Base-by-base conservation (phyloP, 345 rosid genomes). In the Schrenkiella parvula region DNA sequence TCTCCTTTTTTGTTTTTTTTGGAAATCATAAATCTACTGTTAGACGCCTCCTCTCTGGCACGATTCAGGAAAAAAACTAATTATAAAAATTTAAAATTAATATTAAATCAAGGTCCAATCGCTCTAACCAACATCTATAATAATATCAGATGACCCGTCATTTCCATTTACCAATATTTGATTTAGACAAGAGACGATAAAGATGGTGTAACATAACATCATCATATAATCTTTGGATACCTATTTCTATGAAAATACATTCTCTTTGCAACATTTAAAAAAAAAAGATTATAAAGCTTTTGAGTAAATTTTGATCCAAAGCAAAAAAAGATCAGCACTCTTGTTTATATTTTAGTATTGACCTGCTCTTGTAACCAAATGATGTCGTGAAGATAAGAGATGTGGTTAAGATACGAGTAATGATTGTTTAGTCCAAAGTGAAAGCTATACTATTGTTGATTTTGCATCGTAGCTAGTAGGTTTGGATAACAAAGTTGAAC, bases 91-190 rank as follows among this genome's bases (percentile, higher is more conserved):
- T 21, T 28, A 32, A 72, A 52, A 48, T 46, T 25, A 48, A 51
- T 38, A 21, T 0, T 6, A 61, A 54, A 55, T n/a, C 22, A 74
- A 67, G 56, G 68, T 75, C 74, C 7, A 60, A 75, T 60, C 46
- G 13, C 31, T 61, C 47, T 23, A 68, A 60, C 41, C 55, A 55
- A 52, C 12, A 37, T 46, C n/a, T n/a, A n/a, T n/a, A n/a, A n/a
- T n/a, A 61, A 52, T 63, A 73, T 54, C 47, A 46, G 68, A 67
- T 67, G 69, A 67, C 69, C 62, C 17, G 21, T 74, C 68, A 31
- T 59, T n/a, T 60, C 68, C 73, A 50, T 29, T 74, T 74, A 74
- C 73, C 67, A 58, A 74, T 29, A 59, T 68, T 56, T 75, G 68
- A 68, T 75, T 68, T 61, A 43, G 74, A 75, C 69, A 23, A 68